Conservation (phyloP, 257 asterid species). For the Plantago ovata region DNA sequence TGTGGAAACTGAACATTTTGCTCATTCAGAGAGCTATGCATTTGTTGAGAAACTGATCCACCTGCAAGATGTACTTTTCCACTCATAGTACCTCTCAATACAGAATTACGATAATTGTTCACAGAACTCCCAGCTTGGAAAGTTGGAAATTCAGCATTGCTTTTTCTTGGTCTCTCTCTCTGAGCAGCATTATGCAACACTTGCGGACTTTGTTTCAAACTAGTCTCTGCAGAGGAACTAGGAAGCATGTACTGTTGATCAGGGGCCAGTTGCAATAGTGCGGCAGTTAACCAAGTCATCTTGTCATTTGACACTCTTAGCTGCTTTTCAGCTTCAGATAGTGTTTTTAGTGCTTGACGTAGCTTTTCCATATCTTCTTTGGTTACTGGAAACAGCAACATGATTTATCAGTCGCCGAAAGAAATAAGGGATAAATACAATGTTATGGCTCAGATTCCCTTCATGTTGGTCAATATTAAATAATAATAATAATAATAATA, state of each 20-base stretch:
- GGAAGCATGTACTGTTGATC: slow-evolving; percentile 78
- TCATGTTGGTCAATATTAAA: too few relatives aligned
- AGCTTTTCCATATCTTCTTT: slow-evolving; percentile 89
- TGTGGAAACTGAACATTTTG: slow-evolving; percentile 33
- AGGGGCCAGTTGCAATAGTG: slow-evolving; percentile 90
- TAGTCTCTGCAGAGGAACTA: slow-evolving; percentile 64
- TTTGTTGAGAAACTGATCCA: slow-evolving; percentile 33
- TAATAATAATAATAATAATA: too few relatives aligned
- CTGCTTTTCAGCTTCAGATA: slow-evolving; percentile 98
- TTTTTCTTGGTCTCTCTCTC: slow-evolving; percentile 50
- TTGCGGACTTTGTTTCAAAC: slow-evolving; percentile 62
- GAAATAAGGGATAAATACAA: not conserved
- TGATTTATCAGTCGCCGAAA: slow-evolving; percentile 11
- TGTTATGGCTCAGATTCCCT: too few relatives aligned
- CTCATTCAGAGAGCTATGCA: slow-evolving; percentile 23
- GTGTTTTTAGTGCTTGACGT: slow-evolving; percentile 86
- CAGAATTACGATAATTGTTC: slow-evolving; percentile 28
- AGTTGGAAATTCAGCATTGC: slow-evolving; percentile 43
- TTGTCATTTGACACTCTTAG: slow-evolving; percentile 80
- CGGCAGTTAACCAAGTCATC: slow-evolving; percentile 96
- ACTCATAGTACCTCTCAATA: slow-evolving; percentile 28
- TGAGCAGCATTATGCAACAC: slow-evolving; percentile 32
- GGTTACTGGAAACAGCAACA: slow-evolving; percentile 44
- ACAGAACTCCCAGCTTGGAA: slow-evolving; percentile 43
- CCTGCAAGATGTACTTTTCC: slow-evolving; percentile 29